Base-by-base conservation (phyloP, 495 filamentous ascomycete genomes). In the Xylaria venustula region DNA sequence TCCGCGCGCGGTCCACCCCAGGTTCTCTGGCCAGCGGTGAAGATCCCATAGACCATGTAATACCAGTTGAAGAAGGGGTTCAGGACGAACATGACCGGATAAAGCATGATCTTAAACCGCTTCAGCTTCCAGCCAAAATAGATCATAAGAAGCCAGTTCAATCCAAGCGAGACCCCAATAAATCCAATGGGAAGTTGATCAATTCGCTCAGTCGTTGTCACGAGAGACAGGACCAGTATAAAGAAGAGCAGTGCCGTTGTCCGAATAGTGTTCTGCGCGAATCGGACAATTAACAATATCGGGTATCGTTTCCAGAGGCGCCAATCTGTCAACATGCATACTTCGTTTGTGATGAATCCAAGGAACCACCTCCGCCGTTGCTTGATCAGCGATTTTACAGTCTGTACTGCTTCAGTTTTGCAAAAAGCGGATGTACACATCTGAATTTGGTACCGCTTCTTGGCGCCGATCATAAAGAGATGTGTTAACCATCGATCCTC, bases 51-150 rank as follows among this genome's bases (percentile, higher is more conserved):
- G 9, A 97, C 88, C 89, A 97, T 96, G 77, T 98, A 98, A 37
- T 91, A 81, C 94, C 94, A 98, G 74, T 98, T 98, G 82, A 98
- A 93, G 71, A 97, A 96, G 0, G 94, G 94, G 68, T 97, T 97
- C 59, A 97, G 70, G 52, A 96, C 73, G 69, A 98, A 98, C 93
- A 98, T 97, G 55, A 98, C 52, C 0, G 93, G 92, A 70, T 98
- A 98, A 1, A 97, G 82, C 90, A 90, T 93, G 60, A 92, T 86
- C 79, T 98, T 98, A 76, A 84, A 96, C 12, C 94, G 87, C 66
- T 87, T 89, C 58, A 98, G 83, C 70, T 88, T 90, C 36, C 87
- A 77, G 12, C 91, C 93, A 67, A 98, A 97, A 78, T 97, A 98
- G 62, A 98, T 77, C 94, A 98, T 98, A 69, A 98, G 85, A 22